Base-by-base conservation (phyloP, 2,329 filamentous ascomycete species). In the Penicillium sclerotiorum region DNA sequence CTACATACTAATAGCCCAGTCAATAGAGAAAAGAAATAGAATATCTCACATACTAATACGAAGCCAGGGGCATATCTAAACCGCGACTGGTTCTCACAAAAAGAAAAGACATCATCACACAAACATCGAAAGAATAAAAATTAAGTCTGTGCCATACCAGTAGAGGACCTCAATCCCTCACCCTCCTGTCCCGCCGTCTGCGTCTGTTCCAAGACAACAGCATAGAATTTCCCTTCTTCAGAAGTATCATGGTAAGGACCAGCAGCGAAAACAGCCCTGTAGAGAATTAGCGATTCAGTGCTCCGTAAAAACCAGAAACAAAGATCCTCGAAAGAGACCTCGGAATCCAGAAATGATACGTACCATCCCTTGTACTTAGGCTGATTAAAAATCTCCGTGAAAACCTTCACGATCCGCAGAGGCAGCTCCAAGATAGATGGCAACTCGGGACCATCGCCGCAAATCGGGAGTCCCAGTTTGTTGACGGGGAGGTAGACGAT, bases 341-440 rank as follows among this genome's bases (percentile, higher is more conserved):
- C n/a, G n/a, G n/a, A n/a, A n/a, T n/a, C n/a, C n/a, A n/a, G n/a
- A n/a, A n/a, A n/a, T n/a, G n/a, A n/a, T n/a, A 51, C 45, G 32
- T 57, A 72, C 69, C 69, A 72, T 28, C 68, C 67, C 57, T 70
- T 69, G 58, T 69, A 72, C 51, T 66, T 70, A 2, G 63, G 63
- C 46, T 64, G 60, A 56, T 71, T 71, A 23, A 72, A 72, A 49
- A 71, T 67, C 30, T 71, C 69, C 33, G 69, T 72, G 53, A 72
- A 71, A n/a, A 61, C 66, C 39, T 53, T 63, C 50, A 72, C 27
- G 21, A 67, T 64, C 11, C 65, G 57, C 49, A 72, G 41, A 20
- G 69, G 69, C 38, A 72, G 45, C 22, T 71, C 66, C 30, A 70
- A 45, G 6, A 72, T 62, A 4, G 67, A 70, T 1, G 68, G 66